These are phyloP conservation scores for Malassezia caprae DNA, from an alignment of 1,284 basidiomycete species.

Conservation along the genomic window DNA sequence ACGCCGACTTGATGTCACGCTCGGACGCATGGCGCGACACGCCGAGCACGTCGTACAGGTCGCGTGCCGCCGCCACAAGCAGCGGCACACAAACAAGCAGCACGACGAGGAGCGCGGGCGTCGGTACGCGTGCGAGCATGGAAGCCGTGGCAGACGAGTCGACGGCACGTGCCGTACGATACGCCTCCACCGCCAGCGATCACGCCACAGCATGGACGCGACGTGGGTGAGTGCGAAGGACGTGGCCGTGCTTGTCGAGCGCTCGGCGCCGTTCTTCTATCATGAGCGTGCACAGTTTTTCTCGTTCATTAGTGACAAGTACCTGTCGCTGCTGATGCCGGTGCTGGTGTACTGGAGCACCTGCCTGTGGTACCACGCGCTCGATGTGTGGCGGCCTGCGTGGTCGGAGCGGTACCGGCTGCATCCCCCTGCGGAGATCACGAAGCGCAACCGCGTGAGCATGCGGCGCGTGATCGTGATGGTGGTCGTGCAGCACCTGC, in stretches of 20 bases:
- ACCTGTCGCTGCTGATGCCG: conserved; percentile 65
- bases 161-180: background rate
- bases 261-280: conserved; percentile 12
- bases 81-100: conserved; percentile 10
- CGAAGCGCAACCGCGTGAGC: conserved; percentile 65
- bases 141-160: background rate
- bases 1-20: conserved; percentile 44
- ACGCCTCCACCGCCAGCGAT: background rate
- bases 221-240: background rate
- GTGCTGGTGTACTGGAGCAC: conserved; percentile 77
- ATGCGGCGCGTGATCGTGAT: conserved; percentile 63
- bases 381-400: conserved; percentile 62
- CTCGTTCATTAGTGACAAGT: conserved; percentile 58
- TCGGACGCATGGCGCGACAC: conserved; percentile 34
- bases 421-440: conserved; percentile 75
- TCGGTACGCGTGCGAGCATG: background rate
- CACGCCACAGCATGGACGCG: background rate
- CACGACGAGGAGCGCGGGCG: background rate
- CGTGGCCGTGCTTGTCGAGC: conserved; percentile 1
- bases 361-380: conserved; percentile 67
- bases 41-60: conserved; percentile 44
- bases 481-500: conserved; percentile 70
- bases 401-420: conserved; percentile 77
- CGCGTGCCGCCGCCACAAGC: conserved; percentile 26
- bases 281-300: background rate